These are phyloP conservation scores for Kazachstania africana DNA, from an alignment of 805 yeast genomes.

Conservation along the genomic window DNA sequence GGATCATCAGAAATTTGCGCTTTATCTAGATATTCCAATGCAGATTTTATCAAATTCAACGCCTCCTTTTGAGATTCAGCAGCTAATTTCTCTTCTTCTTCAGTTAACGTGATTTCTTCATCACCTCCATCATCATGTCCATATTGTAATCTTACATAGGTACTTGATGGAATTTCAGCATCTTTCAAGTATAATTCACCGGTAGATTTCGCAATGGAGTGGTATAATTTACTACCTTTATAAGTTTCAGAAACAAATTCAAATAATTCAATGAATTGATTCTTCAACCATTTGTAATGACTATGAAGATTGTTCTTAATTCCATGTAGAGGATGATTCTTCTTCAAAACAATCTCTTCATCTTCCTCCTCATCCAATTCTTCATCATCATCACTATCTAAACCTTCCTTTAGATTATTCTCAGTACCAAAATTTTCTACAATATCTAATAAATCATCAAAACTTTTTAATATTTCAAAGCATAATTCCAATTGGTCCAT, in stretches of 20 bases:
- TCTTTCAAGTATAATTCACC: slow-evolving; percentile 56
- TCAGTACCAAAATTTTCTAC: slow-evolving; percentile 53
- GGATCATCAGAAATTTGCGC: slow-evolving; percentile 68
- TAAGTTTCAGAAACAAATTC: slow-evolving; percentile 6
- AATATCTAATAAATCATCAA: slow-evolving; percentile 60
- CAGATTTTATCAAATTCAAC: slow-evolving; percentile 35
- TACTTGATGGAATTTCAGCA: slow-evolving; percentile 48
- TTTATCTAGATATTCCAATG: slow-evolving; percentile 43
- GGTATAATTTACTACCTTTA: slow-evolving; percentile 21
- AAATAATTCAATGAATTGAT: slow-evolving; percentile 17
- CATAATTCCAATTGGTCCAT: slow-evolving; percentile 29
- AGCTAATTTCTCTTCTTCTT: slow-evolving; percentile 12
- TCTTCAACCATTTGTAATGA: slow-evolving; percentile 40
- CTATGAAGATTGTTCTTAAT: slow-evolving; percentile 28
- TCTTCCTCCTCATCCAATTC: slow-evolving; percentile 26
- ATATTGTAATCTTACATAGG: slow-evolving; percentile 46
- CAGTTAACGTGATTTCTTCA: slow-evolving; percentile 23
- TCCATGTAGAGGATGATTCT: slow-evolving; percentile 45
- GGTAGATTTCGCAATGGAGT: slow-evolving; percentile 35
- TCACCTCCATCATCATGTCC: slow-evolving; percentile 33
- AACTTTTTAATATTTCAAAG: slow-evolving; percentile 41
- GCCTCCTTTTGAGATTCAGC: slow-evolving; percentile 39
- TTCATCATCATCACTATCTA: slow-evolving; percentile 45
- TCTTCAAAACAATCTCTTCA: slow-evolving; percentile 27
- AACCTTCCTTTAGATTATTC: slow-evolving; percentile 40